phyloP scores from a whole-genome alignment of 257 asterid genomes.

The Voacanga thouarsii region DNA sequence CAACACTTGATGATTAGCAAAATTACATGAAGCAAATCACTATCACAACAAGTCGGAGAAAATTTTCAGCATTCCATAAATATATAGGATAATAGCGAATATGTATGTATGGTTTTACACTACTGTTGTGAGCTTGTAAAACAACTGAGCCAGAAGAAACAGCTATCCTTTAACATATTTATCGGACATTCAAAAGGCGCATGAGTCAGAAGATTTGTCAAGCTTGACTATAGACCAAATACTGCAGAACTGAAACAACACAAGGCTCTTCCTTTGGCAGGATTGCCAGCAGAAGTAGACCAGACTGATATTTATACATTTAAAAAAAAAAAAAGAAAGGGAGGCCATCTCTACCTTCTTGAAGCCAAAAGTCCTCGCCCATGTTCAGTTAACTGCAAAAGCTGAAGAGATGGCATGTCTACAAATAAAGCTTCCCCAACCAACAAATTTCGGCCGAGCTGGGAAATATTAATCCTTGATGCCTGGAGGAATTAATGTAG shows the following conservation, averaged over 20 bases:
- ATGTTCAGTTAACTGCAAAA: constrained; percentile 91
- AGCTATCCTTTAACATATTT: not conserved
- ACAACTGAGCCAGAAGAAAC: not conserved
- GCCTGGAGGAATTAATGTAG: constrained; percentile 26
- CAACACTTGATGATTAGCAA: no score
- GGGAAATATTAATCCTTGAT: constrained; percentile 25
- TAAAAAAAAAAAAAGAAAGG: constrained; percentile 1
- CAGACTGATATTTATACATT: no score
- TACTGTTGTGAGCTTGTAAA: not conserved
- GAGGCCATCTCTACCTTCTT: constrained; percentile 57
- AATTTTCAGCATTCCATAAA: no score
- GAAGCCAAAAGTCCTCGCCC: constrained; percentile 92
- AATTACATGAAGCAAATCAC: no score
- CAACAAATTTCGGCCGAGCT: constrained; percentile 34
- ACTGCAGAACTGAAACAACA: not conserved
- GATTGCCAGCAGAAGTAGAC: not conserved
- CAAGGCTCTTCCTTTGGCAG: not conserved
- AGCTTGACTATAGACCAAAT: not conserved
- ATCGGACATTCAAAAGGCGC: constrained; percentile 1
- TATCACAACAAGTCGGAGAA: no score
- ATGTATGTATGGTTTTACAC: no score
- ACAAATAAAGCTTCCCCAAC: constrained; percentile 34
- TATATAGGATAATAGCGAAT: no score
- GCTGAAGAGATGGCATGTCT: constrained; percentile 95
- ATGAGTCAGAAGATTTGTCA: not conserved